Evolutionary conservation across 1,139 yeast species (phyloP), one percentile per base, ranked within the genome.

Genomic region (Nadsonia starkeyi-henricii): DNA sequence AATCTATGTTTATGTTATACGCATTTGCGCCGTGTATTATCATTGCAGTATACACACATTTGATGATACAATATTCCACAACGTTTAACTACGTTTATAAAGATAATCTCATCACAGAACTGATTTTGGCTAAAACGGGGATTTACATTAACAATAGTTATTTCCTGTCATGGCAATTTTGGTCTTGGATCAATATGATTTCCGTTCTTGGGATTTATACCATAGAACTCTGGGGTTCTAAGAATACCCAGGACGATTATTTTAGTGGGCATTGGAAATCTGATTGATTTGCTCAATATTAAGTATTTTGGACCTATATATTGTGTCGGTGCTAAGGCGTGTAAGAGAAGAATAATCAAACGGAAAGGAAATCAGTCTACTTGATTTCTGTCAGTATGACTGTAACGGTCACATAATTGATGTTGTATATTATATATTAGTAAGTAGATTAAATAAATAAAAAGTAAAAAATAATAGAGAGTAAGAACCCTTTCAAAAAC

Each of bases 11-110:
- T 55, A 67, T 85, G 53, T 74, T 88, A 42, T 85, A 88, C 61
- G 80, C 95, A 36, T 89, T 85, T 65, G 84, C 95, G 17, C 97
- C 98, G 2, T 85, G 96, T 63, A 80, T 91, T 53, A 78, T 91
- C 46, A 88, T 89, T 53, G 95, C 96, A 1, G 95, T 91, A 50
- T 91, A 91, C 66, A 86, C 97, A 2, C 96, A 91, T 63, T 69
- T 91, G 58, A 81, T 91, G 75, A 75, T 91, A 73, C 95, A 85
- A 70, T 89, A 86, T 60, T 79, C 84, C 50, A 89, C 89, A 43
- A 84, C 81, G 51, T 17, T 43, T 20, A 23, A n/a, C 7, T 43
- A 33, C 17, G 48, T 41, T 41, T 44, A 47, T 20, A 47, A 46
- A 26, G 33, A 46, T 39, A 37, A 44, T 18, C 42, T 18, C 17